A percentile compares a stretch with the other conserved stretches of the same genome.
These are phyloP conservation scores for Barnettozyma wickerhamii DNA, from an alignment of 805 yeast species.

Conservation along the genomic window DNA sequence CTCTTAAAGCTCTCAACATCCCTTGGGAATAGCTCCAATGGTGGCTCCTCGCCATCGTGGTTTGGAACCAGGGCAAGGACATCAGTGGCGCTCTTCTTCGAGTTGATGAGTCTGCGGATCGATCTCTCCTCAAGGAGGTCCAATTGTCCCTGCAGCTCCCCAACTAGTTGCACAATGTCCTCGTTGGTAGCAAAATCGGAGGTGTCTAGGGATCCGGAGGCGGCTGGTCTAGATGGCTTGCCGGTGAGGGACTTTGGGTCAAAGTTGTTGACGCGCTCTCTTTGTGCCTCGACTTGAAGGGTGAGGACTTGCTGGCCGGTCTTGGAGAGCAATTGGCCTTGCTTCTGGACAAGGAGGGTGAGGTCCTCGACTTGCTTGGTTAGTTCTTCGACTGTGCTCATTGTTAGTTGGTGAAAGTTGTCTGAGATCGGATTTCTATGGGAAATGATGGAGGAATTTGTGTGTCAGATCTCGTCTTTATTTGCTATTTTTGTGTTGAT, in stretches of 20 bases:
- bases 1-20: constrained; percentile 49
- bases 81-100: constrained; percentile 41
- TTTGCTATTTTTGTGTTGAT: no score
- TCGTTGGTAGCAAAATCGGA: constrained; percentile 71
- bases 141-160: constrained; percentile 85
- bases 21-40: constrained; percentile 49
- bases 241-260: constrained; percentile 11
- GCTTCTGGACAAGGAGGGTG: constrained; percentile 54
- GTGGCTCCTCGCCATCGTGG: constrained; percentile 72
- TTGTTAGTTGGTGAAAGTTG: background rate
- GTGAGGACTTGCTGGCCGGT: constrained; percentile 79
- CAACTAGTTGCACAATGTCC: constrained; percentile 81
- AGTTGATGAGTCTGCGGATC: constrained; percentile 64
- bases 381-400: constrained; percentile 25
- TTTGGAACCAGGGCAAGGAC: constrained; percentile 67
- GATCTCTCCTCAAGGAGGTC: constrained; percentile 75
- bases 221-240: constrained; percentile 5
- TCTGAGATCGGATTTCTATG: background rate
- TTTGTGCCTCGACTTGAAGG: constrained; percentile 57
- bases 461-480: no score
- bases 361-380: constrained; percentile 45
- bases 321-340: constrained; percentile 57
- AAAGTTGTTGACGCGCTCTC: constrained; percentile 31
- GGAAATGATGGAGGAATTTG: background rate
- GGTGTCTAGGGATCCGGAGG: constrained; percentile 31